Evolutionary conservation across 306 rosid genomes (phyloP).

Genomic region (Cucumis hystrix): DNA sequence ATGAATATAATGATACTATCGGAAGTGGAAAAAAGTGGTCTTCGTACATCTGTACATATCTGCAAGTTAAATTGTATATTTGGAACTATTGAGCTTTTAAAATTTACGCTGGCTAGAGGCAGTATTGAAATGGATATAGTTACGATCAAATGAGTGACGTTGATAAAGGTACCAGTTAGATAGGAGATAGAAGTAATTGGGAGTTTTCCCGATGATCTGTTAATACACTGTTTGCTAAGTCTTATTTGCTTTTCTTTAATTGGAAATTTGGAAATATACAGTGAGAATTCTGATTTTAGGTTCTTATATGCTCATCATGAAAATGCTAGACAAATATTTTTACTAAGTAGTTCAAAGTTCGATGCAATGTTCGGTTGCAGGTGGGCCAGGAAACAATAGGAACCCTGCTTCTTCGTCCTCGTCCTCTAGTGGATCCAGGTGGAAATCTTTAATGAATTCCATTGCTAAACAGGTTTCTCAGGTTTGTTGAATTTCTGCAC

Average conservation of each 20-base stretch:
- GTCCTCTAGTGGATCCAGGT: constrained; percentile 40
- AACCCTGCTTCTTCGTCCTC: constrained; percentile 13
- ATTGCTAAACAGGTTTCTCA: constrained; percentile 87
- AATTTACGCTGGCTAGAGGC: background rate
- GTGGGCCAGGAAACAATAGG: constrained; percentile 32
- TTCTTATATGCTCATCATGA: background rate
- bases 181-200: background rate
- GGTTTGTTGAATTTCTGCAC: constrained; percentile 27
- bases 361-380: constrained; percentile 18
- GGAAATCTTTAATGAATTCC: constrained; percentile 57
- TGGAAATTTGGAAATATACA: background rate
- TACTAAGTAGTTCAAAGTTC: background rate
- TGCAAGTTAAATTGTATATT: background rate
- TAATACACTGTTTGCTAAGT: background rate
- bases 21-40: background rate
- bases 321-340: background rate
- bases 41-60: background rate
- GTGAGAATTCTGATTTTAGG: background rate
- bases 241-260: background rate
- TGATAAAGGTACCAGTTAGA: background rate
- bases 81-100: background rate
- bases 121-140: background rate
- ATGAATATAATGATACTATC: background rate
- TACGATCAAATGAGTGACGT: background rate
- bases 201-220: background rate